Percentiles rank a stretch among this genome's conserved stretches.
Evolutionary conservation across 495 filamentous ascomycete species (phyloP).

Genomic region (Haplographium delicatum): DNA sequence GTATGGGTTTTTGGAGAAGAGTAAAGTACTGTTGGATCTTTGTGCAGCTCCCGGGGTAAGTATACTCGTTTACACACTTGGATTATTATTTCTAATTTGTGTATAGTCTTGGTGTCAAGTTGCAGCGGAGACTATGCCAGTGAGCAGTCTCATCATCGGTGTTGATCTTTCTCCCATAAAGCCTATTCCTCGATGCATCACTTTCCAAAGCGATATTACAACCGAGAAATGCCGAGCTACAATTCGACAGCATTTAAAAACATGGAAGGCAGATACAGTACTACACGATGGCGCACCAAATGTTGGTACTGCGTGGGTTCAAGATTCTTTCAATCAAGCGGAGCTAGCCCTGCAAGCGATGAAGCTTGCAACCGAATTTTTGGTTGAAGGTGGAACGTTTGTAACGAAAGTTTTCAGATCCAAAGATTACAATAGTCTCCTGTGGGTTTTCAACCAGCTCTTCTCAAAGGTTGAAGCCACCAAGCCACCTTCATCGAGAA

Average conservation of each 20-base stretch:
- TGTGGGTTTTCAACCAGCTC: conserved; percentile 97
- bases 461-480: conserved; percentile 94
- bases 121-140: conserved; percentile 89
- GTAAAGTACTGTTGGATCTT: conserved; percentile 92
- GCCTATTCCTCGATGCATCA: conserved; percentile 84
- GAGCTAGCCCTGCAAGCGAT: conserved; percentile 89
- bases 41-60: conserved; percentile 92
- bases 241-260: conserved; percentile 84
- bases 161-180: conserved; percentile 97
- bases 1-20: conserved; percentile 95
- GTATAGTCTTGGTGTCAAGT: conserved; percentile 94
- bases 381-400: conserved; percentile 85
- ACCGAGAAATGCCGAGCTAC: conserved; percentile 95
- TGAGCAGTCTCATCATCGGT: conserved; percentile 83
- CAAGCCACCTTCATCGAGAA: conserved; percentile 92
- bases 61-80: conserved; percentile 21
- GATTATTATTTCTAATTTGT: conserved; percentile 26
- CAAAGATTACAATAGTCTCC: conserved; percentile 93
- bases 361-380: conserved; percentile 90
- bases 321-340: conserved; percentile 97
- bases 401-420: conserved; percentile 97
- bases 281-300: conserved; percentile 98
- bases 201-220: conserved; percentile 97
- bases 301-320: conserved; percentile 95
- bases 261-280: conserved; percentile 97